These are phyloP conservation scores for Rubus parviflorus DNA, from an alignment of 306 rosid species.

Conservation along the genomic window DNA sequence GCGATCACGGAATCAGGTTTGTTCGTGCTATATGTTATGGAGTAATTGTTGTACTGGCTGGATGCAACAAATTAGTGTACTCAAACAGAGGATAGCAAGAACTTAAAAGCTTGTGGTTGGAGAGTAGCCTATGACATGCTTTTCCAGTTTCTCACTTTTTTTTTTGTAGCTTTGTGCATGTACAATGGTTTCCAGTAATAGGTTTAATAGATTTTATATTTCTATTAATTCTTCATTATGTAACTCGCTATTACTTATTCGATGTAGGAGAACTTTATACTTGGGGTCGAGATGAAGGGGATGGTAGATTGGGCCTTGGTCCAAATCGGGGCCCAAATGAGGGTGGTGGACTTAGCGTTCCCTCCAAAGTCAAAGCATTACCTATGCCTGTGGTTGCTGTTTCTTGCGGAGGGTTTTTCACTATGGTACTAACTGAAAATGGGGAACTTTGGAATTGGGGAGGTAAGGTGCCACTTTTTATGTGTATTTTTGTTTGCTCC, in stretches of 20 bases:
- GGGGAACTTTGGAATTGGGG: slow-evolving; percentile 96
- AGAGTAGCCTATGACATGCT: slow-evolving; percentile 1
- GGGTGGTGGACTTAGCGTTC: slow-evolving; percentile 82
- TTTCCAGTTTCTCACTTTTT: not conserved
- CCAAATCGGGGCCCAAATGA: slow-evolving; percentile 86
- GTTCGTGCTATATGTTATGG: not conserved
- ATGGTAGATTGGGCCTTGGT: slow-evolving; percentile 96
- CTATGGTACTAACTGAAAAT: slow-evolving; percentile 68
- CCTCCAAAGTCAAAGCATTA: slow-evolving; percentile 72
- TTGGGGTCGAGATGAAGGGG: slow-evolving; percentile 98
- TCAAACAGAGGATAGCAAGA: not conserved
- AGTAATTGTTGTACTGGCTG: not conserved
- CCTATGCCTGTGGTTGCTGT: slow-evolving; percentile 69
- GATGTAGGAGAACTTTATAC: slow-evolving; percentile 76
- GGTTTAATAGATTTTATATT: not conserved
- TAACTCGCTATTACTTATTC: slow-evolving; percentile 20
- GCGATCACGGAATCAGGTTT: slow-evolving; percentile 79
- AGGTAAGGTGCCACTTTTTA: slow-evolving; percentile 45
- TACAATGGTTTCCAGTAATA: not conserved
- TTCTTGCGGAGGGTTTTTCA: slow-evolving; percentile 92
- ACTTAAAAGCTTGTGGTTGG: not conserved
- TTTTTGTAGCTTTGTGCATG: not conserved
- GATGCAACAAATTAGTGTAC: not conserved
- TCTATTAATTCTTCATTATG: not conserved
- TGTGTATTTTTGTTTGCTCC: not conserved